A percentile compares a stretch with the other conserved stretches of the same genome.
These are phyloP conservation scores for Sordariomycetes sp. DNA, from an alignment of 2,329 filamentous ascomycete genomes.

Conservation along the genomic window DNA sequence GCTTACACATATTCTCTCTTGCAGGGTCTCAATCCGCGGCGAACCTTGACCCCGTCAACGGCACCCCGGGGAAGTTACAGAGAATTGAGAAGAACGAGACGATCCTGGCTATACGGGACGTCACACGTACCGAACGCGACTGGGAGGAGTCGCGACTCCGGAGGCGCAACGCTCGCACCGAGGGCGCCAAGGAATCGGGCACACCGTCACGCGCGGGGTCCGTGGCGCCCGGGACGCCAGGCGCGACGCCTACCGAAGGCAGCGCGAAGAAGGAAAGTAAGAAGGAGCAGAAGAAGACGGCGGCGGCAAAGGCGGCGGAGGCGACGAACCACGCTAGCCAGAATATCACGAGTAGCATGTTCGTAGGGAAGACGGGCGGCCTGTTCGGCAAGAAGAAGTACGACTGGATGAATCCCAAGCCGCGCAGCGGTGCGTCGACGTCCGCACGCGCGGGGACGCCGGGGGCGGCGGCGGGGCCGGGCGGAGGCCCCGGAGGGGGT, in stretches of 20 bases:
- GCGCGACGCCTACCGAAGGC: background rate
- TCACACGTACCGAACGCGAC: constrained; percentile 53
- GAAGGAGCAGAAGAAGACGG: constrained; percentile 69
- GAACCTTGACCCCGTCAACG: constrained; percentile 17
- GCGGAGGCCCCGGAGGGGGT: constrained; percentile 6
- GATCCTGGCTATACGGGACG: constrained; percentile 39
- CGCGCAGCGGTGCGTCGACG: constrained; percentile 40
- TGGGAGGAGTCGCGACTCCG: constrained; percentile 59
- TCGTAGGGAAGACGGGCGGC: constrained; percentile 42
- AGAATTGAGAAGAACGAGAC: constrained; percentile 36
- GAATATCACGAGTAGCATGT: constrained; percentile 70
- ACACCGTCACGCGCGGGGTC: constrained; percentile 39
- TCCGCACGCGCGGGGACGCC: constrained; percentile 25
- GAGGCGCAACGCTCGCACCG: constrained; percentile 51
- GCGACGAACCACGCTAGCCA: constrained; percentile 69
- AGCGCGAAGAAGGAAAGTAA: constrained; percentile 55
- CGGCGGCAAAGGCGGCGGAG: constrained; percentile 65
- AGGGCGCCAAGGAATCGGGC: constrained; percentile 37
- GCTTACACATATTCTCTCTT: background rate
- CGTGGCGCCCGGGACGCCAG: constrained; percentile 25
- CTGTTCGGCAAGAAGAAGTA: constrained; percentile 52
- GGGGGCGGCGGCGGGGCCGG: constrained; percentile 10
- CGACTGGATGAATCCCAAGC: constrained; percentile 53
- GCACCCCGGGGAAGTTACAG: constrained; percentile 30
- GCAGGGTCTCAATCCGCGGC: constrained; percentile 5